These are phyloP conservation scores for Fusarium tjaetaba DNA, from an alignment of 2,329 filamentous ascomycete species.

Conservation along the genomic window DNA sequence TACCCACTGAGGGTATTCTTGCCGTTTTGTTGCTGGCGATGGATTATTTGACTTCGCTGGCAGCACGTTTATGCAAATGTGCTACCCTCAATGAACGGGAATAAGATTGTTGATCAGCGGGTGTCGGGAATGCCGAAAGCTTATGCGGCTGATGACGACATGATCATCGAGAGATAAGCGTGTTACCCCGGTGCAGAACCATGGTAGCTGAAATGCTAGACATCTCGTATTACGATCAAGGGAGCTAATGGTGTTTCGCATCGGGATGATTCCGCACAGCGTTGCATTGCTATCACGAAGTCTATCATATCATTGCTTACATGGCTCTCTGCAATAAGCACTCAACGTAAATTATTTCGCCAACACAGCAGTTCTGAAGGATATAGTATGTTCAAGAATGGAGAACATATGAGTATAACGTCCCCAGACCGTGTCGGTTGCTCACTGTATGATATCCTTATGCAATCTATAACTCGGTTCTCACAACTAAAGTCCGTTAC, in stretches of 20 bases:
- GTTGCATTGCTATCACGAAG: not conserved
- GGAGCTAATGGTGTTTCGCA: not conserved
- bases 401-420: not conserved
- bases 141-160: not conserved
- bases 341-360: not conserved
- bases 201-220: not conserved
- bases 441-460: not conserved
- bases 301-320: not conserved
- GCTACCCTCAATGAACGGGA: not conserved
- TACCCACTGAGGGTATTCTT: not conserved
- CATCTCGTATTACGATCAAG: not conserved
- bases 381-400: not conserved
- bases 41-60: not conserved
- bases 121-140: not conserved
- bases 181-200: not conserved
- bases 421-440: not conserved
- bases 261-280: not conserved
- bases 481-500: not conserved
- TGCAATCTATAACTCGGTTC: not conserved
- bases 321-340: not conserved
- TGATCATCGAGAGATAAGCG: not conserved
- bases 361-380: too few species aligned
- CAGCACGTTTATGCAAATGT: not conserved
- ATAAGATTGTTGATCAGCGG: not conserved
- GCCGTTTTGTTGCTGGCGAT: fast-evolving